These are phyloP conservation scores for Debaryomycetaceae sp. DNA, from an alignment of 1,139 yeast genomes.

Conservation along the genomic window DNA sequence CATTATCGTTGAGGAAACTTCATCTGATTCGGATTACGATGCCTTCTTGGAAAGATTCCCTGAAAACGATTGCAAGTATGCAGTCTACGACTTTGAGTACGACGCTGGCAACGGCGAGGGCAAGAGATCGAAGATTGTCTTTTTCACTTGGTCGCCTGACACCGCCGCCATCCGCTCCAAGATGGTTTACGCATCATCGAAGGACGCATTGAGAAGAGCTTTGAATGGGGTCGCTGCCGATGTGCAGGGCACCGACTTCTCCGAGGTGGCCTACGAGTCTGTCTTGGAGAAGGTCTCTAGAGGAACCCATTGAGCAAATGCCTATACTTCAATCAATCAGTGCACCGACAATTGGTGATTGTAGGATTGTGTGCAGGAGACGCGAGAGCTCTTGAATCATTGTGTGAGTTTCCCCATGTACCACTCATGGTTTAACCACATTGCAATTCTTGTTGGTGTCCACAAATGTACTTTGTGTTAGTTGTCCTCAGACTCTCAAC, in stretches of 20 bases:
- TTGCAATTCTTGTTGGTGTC: too few relatives aligned
- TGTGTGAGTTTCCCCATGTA: too few relatives aligned
- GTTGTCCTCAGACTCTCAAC: too few relatives aligned
- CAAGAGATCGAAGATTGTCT: conserved; percentile 89
- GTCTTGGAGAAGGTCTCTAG: conserved; percentile 87
- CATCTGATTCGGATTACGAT: conserved; percentile 72
- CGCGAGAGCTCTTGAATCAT: too few relatives aligned
- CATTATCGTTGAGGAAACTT: conserved; percentile 84
- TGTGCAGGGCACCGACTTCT: conserved; percentile 95
- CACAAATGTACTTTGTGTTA: too few relatives aligned
- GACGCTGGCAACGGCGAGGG: conserved; percentile 90
- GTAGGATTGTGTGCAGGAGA: too few relatives aligned
- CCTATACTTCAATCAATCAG: too few relatives aligned
- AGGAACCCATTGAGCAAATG: conserved; percentile 51
- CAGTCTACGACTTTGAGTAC: conserved; percentile 94
- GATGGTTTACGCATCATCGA: conserved; percentile 97
- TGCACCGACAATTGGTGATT: too few relatives aligned
- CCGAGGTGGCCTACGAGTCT: conserved; percentile 92
- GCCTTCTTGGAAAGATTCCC: conserved; percentile 82
- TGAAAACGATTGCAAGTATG: conserved; percentile 94
- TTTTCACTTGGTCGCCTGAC: conserved; percentile 97
- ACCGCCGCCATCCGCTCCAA: conserved; percentile 90
- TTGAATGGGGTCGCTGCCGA: conserved; percentile 92
- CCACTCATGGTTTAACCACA: too few relatives aligned
- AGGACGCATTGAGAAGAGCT: conserved; percentile 96